A percentile compares a stretch with the other conserved stretches of the same genome.
These are phyloP conservation scores for Lepidium aucheri DNA, from an alignment of 345 rosid genomes.

Conservation along the genomic window DNA sequence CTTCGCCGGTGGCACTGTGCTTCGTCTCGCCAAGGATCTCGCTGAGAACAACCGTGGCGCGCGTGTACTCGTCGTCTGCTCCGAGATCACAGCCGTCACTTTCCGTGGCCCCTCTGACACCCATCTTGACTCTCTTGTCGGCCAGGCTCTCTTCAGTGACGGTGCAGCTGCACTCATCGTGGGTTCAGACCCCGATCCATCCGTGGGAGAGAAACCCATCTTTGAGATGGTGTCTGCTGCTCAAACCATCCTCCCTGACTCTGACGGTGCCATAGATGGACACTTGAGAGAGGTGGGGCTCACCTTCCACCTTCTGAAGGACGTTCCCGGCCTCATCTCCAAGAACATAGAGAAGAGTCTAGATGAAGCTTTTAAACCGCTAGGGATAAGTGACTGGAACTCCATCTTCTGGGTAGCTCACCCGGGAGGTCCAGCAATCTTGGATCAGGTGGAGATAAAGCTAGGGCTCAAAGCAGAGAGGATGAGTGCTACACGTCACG, in stretches of 20 bases:
- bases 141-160: conserved; percentile 65
- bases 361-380: conserved; percentile 53
- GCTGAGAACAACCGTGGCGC: conserved; percentile 78
- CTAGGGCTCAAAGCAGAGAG: conserved; percentile 45
- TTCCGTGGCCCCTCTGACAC: conserved; percentile 75
- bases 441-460: conserved; percentile 50
- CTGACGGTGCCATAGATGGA: conserved; percentile 62
- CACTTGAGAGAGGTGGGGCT: conserved; percentile 71
- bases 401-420: conserved; percentile 76
- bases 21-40: conserved; percentile 72
- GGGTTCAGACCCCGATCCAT: conserved; percentile 50
- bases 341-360: conserved; percentile 63
- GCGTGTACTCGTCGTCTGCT: conserved; percentile 71
- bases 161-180: conserved; percentile 64
- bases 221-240: conserved; percentile 56
- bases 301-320: conserved; percentile 55
- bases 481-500: conserved; percentile 50
- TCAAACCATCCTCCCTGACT: conserved; percentile 69
- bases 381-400: conserved; percentile 75
- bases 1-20: conserved; percentile 78
- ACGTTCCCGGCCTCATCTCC: conserved; percentile 60
- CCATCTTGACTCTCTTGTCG: conserved; percentile 61
- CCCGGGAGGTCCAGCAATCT: conserved; percentile 73
- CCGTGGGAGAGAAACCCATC: conserved; percentile 45
- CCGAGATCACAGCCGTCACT: conserved; percentile 68